Percentiles rank a stretch among this genome's conserved stretches.
phyloP scores from a whole-genome alignment of 1,284 basidiomycete species.

The Coriolopsis trogii region DNA sequence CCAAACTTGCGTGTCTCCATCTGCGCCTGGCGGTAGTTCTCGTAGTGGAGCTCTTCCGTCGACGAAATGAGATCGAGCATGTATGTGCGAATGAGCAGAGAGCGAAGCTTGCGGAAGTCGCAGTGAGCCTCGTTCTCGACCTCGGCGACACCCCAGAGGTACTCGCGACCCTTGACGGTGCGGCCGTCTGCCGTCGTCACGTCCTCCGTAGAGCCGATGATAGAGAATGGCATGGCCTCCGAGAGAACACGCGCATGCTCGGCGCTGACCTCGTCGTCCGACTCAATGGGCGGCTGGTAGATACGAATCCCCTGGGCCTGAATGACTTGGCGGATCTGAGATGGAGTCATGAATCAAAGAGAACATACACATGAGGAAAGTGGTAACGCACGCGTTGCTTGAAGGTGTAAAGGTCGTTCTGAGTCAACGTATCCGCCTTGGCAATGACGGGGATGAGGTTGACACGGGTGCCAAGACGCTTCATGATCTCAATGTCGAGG shows the following conservation, averaged over 20 bases:
- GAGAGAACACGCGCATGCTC: conserved; percentile 89
- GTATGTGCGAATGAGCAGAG: conserved; percentile 95
- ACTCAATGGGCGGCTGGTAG: conserved; percentile 92
- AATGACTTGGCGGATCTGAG: conserved; percentile 88
- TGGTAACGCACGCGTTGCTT: conserved; percentile 83
- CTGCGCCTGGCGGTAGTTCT: conserved; percentile 97
- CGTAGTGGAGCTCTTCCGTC: conserved; percentile 96
- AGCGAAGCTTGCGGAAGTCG: conserved; percentile 98
- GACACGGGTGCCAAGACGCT: conserved; percentile 92
- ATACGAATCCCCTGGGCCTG: conserved; percentile 91
- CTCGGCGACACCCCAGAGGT: conserved; percentile 99
- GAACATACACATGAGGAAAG: conserved; percentile 1
- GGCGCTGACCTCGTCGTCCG: conserved; percentile 86
- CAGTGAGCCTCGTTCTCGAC: conserved; percentile 99
- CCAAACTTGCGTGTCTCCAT: conserved; percentile 99
- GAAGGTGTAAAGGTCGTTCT: conserved; percentile 89
- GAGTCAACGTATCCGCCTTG: conserved; percentile 96
- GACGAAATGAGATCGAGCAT: conserved; percentile 98
- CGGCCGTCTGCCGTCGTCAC: conserved; percentile 92
- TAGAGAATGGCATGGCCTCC: conserved; percentile 96
- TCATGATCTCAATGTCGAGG: conserved; percentile 99
- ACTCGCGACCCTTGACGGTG: conserved; percentile 95
- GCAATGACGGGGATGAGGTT: conserved; percentile 98
- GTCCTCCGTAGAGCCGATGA: conserved; percentile 97
- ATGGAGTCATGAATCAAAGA: conserved; percentile 6